Base-by-base conservation (phyloP, 1,139 yeast genomes). In the Maudiozyma humilis region DNA sequence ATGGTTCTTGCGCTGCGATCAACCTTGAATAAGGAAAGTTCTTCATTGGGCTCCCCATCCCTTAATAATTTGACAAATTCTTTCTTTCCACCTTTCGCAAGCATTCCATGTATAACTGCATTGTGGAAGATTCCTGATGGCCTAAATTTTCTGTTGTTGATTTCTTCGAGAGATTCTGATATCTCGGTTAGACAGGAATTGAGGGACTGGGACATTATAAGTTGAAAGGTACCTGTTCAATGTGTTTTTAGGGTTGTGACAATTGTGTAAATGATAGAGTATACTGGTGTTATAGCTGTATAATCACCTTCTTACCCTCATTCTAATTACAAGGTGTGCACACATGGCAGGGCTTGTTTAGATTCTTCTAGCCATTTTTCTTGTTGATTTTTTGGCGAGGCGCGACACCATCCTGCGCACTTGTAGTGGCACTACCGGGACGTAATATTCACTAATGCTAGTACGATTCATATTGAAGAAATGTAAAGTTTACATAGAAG, bases 51-150 rank as follows among this genome's bases (percentile, higher is more conserved):
- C 32, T 59, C 56, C 8, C 59, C 57, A 44, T 60, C 65, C 33
- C 63, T 51, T 12, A 60, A 51, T 6, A 60, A 44, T 34, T 54
- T 54, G 4, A 58, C 55, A 27, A 59, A 56, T 34, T 53, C 52
- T 10, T 49, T 50, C 14, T 47, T 48, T 2, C 49, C 36, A 5
- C 44, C 49, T 8, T 49, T 40, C 4, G 48, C 44, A 5, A 46
- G 43, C 35, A 51, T 44, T 35, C 53, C 50, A 36, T 54, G 56
- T 2, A 55, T 55, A 13, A 60, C 52, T 3, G 66, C 64, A 40
- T 62, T 62, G 41, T 59, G 61, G 38, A 60, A 62, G 4, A 62
- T 60, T 10, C 65, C 66, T 3, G 66, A 64, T 1, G 64, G 64
- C 44, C 61, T 62, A 45, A 62, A 62, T 31, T 60, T 55, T 4